phyloP scores from a whole-genome alignment of 371 early-diverging fungal genomes.

The Actinomucor elegans region DNA sequence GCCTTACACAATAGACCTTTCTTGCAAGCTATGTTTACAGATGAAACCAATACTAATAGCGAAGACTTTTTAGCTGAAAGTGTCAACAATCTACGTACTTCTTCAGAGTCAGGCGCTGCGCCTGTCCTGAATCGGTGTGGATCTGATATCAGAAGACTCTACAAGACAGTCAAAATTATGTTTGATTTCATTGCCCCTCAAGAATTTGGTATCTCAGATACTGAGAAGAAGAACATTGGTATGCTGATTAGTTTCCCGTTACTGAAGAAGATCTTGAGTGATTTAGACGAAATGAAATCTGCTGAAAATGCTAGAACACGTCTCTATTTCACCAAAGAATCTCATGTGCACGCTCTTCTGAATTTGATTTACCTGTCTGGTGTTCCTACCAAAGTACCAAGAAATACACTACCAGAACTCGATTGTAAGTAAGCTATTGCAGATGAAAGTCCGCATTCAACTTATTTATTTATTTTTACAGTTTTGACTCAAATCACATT shows the following conservation, averaged over 20 bases:
- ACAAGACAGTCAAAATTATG: constrained; percentile 75
- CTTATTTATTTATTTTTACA: constrained; percentile 19
- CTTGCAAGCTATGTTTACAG: constrained; percentile 67
- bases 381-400: constrained; percentile 70
- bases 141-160: constrained; percentile 62
- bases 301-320: constrained; percentile 70
- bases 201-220: constrained; percentile 86
- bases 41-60: constrained; percentile 7
- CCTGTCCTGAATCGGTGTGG: constrained; percentile 13
- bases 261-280: constrained; percentile 75
- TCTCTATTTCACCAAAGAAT: constrained; percentile 96
- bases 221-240: constrained; percentile 88
- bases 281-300: constrained; percentile 61
- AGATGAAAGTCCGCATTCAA: too few species aligned
- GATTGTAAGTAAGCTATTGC: constrained; percentile 91
- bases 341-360: constrained; percentile 85
- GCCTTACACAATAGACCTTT: constrained; percentile 92
- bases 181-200: constrained; percentile 93
- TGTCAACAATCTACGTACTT: constrained; percentile 1
- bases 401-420: constrained; percentile 77
- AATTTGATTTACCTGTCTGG: constrained; percentile 88
- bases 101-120: neutral
- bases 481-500: constrained; percentile 95
- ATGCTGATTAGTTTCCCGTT: constrained; percentile 73
- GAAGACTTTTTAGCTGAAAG: neutral